phyloP scores from a whole-genome alignment of 192 early-diverging fungal genomes.

The Glomus cerebriforme region DNA sequence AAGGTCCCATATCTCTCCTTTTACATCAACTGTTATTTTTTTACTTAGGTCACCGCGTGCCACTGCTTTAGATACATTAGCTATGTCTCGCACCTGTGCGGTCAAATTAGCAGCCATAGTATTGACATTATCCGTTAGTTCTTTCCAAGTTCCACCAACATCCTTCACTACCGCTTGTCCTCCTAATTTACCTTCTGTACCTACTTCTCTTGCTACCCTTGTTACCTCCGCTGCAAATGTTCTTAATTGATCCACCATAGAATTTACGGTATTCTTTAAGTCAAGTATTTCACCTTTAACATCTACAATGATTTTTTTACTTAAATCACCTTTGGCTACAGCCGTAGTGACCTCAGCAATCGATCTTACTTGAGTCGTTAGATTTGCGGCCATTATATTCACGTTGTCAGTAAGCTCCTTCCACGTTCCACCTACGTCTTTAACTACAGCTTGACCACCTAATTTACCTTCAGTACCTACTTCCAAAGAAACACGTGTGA shows the following conservation, averaged over 20 bases:
- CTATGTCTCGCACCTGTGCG: constrained; percentile 70
- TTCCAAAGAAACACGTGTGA: constrained; percentile 66
- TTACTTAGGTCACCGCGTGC: constrained; percentile 66
- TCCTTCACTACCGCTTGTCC: constrained; percentile 58
- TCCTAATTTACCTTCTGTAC: constrained; percentile 57
- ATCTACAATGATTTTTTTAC: constrained; percentile 58
- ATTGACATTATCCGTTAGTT: constrained; percentile 68
- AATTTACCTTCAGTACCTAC: constrained; percentile 74
- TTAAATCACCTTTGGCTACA: constrained; percentile 68
- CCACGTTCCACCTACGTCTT: constrained; percentile 68
- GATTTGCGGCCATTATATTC: constrained; percentile 70
- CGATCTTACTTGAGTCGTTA: constrained; percentile 69
- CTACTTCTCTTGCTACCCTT: constrained; percentile 64
- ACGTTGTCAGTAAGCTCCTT: constrained; percentile 73
- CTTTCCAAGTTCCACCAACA: constrained; percentile 70
- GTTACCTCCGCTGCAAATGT: constrained; percentile 66
- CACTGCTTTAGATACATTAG: constrained; percentile 63
- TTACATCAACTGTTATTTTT: constrained; percentile 63
- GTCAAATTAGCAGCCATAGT: constrained; percentile 70
- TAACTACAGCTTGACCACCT: constrained; percentile 68
- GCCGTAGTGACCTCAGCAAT: constrained; percentile 71
- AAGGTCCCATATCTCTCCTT: constrained; percentile 69
- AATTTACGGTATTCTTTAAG: constrained; percentile 64
- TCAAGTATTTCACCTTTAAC: constrained; percentile 62
- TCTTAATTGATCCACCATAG: constrained; percentile 67